These are phyloP conservation scores for Fusarium citri DNA, from an alignment of 2,329 filamentous ascomycete species.

Conservation along the genomic window DNA sequence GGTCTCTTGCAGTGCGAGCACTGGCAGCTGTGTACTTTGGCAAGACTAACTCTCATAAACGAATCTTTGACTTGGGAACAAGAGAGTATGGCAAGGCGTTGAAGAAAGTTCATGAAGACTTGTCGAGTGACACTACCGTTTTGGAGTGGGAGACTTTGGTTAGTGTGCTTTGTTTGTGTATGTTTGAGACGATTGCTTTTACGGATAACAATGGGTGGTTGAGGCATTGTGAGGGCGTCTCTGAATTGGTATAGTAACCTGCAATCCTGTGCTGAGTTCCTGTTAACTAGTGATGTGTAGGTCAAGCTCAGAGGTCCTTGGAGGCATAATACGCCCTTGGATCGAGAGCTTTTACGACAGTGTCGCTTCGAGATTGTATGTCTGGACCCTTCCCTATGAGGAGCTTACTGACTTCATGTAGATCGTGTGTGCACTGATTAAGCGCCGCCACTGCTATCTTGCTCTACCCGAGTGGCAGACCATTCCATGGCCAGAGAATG, in stretches of 20 bases:
- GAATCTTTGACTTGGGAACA: neutral
- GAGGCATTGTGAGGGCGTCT: constrained; percentile 20
- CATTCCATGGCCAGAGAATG: neutral
- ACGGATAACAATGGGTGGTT: constrained; percentile 19
- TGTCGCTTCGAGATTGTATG: constrained; percentile 29
- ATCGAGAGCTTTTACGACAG: constrained; percentile 17
- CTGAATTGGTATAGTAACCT: neutral
- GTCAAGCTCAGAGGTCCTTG: constrained; percentile 13
- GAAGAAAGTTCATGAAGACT: neutral
- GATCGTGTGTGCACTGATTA: constrained; percentile 15
- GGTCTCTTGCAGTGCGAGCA: constrained; percentile 7
- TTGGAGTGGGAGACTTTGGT: constrained; percentile 24
- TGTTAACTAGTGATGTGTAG: neutral
- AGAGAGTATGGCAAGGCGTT: constrained; percentile 8
- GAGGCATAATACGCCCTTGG: constrained; percentile 2
- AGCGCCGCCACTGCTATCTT: constrained; percentile 14
- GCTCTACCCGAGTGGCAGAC: constrained; percentile 6
- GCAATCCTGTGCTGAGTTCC: accelerated
- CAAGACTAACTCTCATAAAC: constrained; percentile 1
- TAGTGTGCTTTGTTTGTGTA: constrained; percentile 16
- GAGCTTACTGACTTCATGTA: neutral
- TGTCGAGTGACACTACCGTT: neutral
- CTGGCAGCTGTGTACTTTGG: constrained; percentile 23
- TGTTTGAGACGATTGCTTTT: constrained; percentile 26
- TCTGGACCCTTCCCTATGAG: accelerated